These are phyloP conservation scores for Pichia eremophila DNA, from an alignment of 805 yeast species.

Conservation along the genomic window DNA sequence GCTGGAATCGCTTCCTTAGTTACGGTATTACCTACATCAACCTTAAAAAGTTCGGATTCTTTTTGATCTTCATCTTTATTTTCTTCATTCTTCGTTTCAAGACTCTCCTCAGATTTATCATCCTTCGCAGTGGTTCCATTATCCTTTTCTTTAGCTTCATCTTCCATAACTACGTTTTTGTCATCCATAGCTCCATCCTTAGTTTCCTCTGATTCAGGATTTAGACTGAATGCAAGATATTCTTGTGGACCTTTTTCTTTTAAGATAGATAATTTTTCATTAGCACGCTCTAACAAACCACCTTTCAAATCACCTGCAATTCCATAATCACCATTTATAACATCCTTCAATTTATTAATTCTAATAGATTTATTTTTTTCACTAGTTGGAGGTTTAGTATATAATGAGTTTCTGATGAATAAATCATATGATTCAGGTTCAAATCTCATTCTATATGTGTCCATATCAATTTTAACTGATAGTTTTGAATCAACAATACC, in stretches of 20 bases:
- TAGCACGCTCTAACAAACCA: slow-evolving; percentile 25
- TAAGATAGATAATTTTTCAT: slow-evolving; percentile 27
- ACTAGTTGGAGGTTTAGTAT: slow-evolving; percentile 20
- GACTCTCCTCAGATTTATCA: background rate
- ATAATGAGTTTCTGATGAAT: slow-evolving; percentile 54
- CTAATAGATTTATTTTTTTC: slow-evolving; percentile 11
- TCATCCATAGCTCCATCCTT: slow-evolving; percentile 9
- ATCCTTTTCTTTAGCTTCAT: background rate
- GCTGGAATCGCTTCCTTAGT: slow-evolving; percentile 1
- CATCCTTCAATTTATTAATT: slow-evolving; percentile 24
- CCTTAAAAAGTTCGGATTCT: slow-evolving; percentile 6
- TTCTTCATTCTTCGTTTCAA: slow-evolving; percentile 7
- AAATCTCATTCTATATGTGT: slow-evolving; percentile 72
- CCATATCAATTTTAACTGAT: slow-evolving; percentile 69
- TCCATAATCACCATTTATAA: slow-evolving; percentile 45
- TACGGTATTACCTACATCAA: slow-evolving; percentile 11
- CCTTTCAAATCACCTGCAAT: slow-evolving; percentile 40
- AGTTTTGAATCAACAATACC: slow-evolving; percentile 63
- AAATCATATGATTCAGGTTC: slow-evolving; percentile 74
- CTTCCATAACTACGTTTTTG: background rate
- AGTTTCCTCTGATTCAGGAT: background rate
- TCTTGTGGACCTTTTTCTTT: slow-evolving; percentile 33
- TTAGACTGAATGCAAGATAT: slow-evolving; percentile 12
- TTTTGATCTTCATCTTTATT: background rate
- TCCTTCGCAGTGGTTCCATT: background rate